phyloP scores from a whole-genome alignment of 2,329 filamentous ascomycete genomes.

The Diplodia mutila region DNA sequence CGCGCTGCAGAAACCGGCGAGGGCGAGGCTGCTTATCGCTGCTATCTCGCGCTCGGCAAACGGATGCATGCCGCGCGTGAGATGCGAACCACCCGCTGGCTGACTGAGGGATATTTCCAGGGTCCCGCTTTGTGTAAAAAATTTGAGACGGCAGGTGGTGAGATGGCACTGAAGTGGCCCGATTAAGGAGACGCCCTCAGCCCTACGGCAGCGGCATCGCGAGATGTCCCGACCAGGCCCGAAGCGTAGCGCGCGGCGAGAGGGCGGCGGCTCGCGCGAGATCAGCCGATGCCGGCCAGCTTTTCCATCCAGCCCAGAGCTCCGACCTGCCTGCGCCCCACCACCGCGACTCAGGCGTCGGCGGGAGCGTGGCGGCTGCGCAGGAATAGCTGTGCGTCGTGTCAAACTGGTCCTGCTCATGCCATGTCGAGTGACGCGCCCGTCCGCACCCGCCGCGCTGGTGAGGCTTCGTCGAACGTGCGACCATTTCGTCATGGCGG shows the following conservation, averaged over 20 bases:
- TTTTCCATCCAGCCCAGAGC: constrained; percentile 14
- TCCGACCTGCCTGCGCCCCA: constrained; percentile 11
- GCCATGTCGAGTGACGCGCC: constrained; percentile 24
- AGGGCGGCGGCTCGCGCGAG: constrained; percentile 7
- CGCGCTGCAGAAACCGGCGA: neutral
- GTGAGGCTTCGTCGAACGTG: neutral
- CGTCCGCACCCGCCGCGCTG: constrained; percentile 7
- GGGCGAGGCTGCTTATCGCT: neutral
- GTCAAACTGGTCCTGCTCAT: constrained; percentile 13
- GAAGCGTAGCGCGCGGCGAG: neutral
- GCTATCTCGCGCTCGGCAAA: constrained; percentile 3
- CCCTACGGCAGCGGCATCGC: constrained; percentile 19
- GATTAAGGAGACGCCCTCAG: constrained; percentile 19
- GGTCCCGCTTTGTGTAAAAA: constrained; percentile 18
- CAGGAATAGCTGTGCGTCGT: constrained; percentile 17
- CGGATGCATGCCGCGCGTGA: constrained; percentile 10
- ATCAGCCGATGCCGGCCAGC: constrained; percentile 25
- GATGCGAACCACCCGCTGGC: constrained; percentile 16
- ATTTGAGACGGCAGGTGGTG: constrained; percentile 21
- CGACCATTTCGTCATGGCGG: constrained; percentile 22
- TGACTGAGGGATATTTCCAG: constrained; percentile 12
- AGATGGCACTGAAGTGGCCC: constrained; percentile 18
- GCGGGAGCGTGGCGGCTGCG: constrained; percentile 5
- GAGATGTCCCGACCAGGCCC: constrained; percentile 19
- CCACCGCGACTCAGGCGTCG: neutral